Evolutionary conservation across 371 early-diverging fungal genomes (phyloP).

Genomic region (Mucor plumbeus): DNA sequence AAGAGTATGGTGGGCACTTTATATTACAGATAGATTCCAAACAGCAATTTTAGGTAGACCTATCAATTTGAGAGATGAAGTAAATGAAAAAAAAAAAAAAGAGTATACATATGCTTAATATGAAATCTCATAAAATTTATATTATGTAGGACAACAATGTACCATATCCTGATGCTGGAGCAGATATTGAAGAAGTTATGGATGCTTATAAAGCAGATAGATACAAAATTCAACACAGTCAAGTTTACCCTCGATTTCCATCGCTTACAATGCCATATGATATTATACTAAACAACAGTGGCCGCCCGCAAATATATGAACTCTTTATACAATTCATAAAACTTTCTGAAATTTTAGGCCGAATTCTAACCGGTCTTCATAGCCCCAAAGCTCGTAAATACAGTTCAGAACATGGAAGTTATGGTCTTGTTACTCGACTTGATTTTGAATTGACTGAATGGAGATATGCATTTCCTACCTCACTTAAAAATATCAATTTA

Average conservation of each 20-base stretch:
- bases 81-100: background rate
- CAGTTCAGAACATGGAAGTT: conserved; percentile 45
- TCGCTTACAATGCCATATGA: conserved; percentile 30
- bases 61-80: conserved; percentile 46
- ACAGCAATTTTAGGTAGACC: conserved; percentile 44
- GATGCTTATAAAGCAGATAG: conserved; percentile 39
- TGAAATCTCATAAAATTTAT: background rate
- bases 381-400: conserved; percentile 41
- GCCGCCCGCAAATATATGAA: conserved; percentile 34
- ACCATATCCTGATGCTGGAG: conserved; percentile 37
- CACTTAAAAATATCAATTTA: conserved; percentile 31
- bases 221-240: background rate
- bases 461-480: conserved; percentile 41
- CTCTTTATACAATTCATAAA: conserved; percentile 47
- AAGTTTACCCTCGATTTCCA: conserved; percentile 31
- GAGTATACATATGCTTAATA: background rate
- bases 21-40: conserved; percentile 46
- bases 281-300: background rate
- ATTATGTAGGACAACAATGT: conserved; percentile 39
- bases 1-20: conserved; percentile 50
- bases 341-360: conserved; percentile 44
- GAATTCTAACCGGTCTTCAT: conserved; percentile 42
- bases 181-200: conserved; percentile 42
- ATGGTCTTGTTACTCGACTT: conserved; percentile 36
- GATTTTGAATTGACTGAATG: conserved; percentile 50